Evolutionary conservation across 2,329 filamentous ascomycete genomes (phyloP).

Genomic region (Talaromyces sp.): DNA sequence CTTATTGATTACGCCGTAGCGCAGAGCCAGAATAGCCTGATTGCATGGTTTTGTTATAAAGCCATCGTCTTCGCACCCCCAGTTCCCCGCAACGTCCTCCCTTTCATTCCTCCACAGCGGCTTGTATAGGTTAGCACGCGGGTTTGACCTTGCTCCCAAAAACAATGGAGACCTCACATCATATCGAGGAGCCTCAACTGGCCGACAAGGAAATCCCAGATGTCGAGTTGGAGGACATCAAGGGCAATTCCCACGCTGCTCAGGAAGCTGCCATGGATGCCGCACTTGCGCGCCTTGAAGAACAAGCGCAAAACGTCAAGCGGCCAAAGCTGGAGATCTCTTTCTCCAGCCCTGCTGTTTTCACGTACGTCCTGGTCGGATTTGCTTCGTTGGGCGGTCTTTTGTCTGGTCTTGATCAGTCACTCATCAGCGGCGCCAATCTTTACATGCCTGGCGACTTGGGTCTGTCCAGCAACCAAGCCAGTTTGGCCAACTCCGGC

Average conservation of each 20-base stretch:
- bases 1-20: background rate
- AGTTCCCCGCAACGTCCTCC: background rate
- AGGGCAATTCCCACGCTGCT: slow-evolving; percentile 17
- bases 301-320: slow-evolving; percentile 17
- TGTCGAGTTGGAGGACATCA: slow-evolving; percentile 23
- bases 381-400: slow-evolving; percentile 74
- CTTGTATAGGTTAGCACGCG: background rate
- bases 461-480: slow-evolving; percentile 50
- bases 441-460: slow-evolving; percentile 60
- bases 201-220: slow-evolving; percentile 21
- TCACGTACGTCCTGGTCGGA: slow-evolving; percentile 63
- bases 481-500: slow-evolving; percentile 63
- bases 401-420: slow-evolving; percentile 67
- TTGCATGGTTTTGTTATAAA: background rate
- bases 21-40: background rate
- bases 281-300: slow-evolving; percentile 25
- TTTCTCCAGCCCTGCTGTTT: slow-evolving; percentile 59
- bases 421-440: slow-evolving; percentile 63
- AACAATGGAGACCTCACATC: slow-evolving; percentile 17
- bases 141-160: background rate
- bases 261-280: slow-evolving; percentile 28
- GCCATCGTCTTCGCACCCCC: background rate
- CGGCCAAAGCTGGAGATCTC: slow-evolving; percentile 39
- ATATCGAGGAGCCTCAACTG: slow-evolving; percentile 21
- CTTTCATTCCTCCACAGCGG: background rate